Percentiles rank a stretch among this genome's conserved stretches.
Evolutionary conservation across 345 rosid genomes (phyloP).

Genomic region (Aurinia saxatilis): DNA sequence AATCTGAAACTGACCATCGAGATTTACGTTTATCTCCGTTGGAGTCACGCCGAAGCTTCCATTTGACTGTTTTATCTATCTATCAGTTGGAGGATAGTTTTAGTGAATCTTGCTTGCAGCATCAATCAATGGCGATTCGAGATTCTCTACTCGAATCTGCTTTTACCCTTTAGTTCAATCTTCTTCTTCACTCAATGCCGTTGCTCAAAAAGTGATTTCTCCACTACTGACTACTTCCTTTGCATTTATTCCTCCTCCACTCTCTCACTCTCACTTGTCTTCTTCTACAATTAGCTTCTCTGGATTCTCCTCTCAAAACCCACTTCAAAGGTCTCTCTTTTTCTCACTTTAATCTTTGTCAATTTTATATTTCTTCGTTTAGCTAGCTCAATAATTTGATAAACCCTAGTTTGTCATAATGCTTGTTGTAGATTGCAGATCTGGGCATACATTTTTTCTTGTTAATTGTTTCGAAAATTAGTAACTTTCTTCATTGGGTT

Average conservation of each 20-base stretch:
- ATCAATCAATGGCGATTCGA: conserved; percentile 32
- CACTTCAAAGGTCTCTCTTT: conserved; percentile 17
- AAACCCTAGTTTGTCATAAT: conserved; percentile 18
- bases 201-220: conserved; percentile 21
- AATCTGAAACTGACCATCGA: conserved; percentile 31
- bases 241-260: conserved; percentile 9
- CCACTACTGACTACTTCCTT: conserved; percentile 6
- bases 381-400: background rate
- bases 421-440: conserved; percentile 18
- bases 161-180: conserved; percentile 20
- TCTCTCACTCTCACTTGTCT: conserved; percentile 18
- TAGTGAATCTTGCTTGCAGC: conserved; percentile 21
- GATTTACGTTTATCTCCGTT: conserved; percentile 34
- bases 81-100: background rate
- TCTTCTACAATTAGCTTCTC: conserved; percentile 17
- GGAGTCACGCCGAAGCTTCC: conserved; percentile 29
- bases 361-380: background rate
- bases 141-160: conserved; percentile 18
- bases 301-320: conserved; percentile 2
- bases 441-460: background rate
- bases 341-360: background rate
- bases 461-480: background rate
- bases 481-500: background rate
- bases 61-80: conserved; percentile 11
- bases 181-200: conserved; percentile 33